Base-by-base conservation (phyloP, 768 basidiomycete genomes). In the Pisolithus microcarpus region DNA sequence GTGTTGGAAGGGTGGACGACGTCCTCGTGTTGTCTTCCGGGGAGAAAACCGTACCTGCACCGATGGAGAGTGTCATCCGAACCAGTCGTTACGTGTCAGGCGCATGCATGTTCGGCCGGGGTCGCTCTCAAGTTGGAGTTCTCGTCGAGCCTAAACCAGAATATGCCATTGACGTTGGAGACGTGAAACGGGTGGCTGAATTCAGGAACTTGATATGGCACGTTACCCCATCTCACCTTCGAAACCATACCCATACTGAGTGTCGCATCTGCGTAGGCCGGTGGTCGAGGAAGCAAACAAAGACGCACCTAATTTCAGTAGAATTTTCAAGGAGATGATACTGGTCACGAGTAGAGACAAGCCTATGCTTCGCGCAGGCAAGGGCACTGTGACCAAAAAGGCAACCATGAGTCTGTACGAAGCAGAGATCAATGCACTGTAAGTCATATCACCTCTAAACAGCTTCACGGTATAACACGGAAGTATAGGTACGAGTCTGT, bases 241-340 rank as follows among this genome's bases (percentile, higher is more conserved):
- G 28, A 9, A 30, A 36, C 15, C 37, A 8, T 31, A 30, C 4
- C 21, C 4, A 21, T 38, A 6, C 40, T 46, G n/a, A 48, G 4
- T 38, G 23, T 46, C 16, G 13, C 9, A 7, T 8, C 16, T 37
- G 8, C 1, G 8, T 48, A 75, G 70, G 70, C 64, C 61, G 2
- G 53, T 61, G 10, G 66, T 76, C 1, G 74, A 74, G 19, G 67
- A 74, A 28, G 75, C 74, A 3, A 78, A 77, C 55, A 59, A 53
- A 18, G 57, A 58, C 1, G 68, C 70, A 0, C 75, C 76, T 0
- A 51, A 65, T 0, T 75, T 70, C 43, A 74, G 72, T 49, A 64
- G 70, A n/a, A 66, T 77, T 11, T 76, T 74, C 61, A 75, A 74
- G 54, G 74, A 80, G 56, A 75, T 80, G 75, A 74, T 81, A 36